Conservation (phyloP, 345 rosid species). For the Diplotaxis tenuifolia region DNA sequence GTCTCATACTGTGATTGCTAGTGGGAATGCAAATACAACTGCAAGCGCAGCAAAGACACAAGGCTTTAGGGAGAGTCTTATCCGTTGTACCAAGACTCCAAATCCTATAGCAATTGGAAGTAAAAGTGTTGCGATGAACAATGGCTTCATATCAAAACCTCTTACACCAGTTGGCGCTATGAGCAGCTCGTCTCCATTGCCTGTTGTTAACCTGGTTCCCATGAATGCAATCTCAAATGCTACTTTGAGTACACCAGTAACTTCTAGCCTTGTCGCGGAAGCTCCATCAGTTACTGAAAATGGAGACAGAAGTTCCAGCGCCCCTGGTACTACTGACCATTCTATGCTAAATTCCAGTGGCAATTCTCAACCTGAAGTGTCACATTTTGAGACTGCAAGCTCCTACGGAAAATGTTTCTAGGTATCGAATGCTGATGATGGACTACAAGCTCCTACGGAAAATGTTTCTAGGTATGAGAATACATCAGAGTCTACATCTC, state of each 20-base stretch:
- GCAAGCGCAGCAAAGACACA: slow-evolving; percentile 23
- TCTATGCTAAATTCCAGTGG: slow-evolving; percentile 1
- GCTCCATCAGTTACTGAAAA: slow-evolving; percentile 5
- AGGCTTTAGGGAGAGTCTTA: slow-evolving; percentile 3
- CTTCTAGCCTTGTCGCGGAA: not conserved
- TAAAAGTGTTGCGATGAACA: slow-evolving; percentile 6
- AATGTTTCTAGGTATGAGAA: slow-evolving; percentile 14
- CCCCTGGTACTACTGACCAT: slow-evolving; percentile 6
- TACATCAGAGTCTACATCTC: slow-evolving; percentile 17
- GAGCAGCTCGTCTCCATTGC: slow-evolving; percentile 12
- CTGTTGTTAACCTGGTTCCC: slow-evolving; percentile 8
- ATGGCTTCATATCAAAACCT: slow-evolving; percentile 23
- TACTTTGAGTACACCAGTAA: not conserved
- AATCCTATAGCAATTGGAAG: slow-evolving; percentile 2
- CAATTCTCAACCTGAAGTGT: not conserved
- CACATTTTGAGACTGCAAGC: slow-evolving; percentile 18
- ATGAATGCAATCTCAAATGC: slow-evolving; percentile 14
- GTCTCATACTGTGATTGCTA: not conserved
- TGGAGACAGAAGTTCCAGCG: slow-evolving; percentile 6
- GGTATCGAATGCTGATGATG: slow-evolving; percentile 16
- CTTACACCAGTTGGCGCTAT: slow-evolving; percentile 8
- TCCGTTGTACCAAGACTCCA: not conserved
- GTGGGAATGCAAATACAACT: slow-evolving; percentile 13
- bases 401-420: not conserved
- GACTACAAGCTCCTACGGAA: slow-evolving; percentile 4